Base-by-base conservation (phyloP, 2,329 filamentous ascomycete genomes). In the Chaetothyriales sp. region DNA sequence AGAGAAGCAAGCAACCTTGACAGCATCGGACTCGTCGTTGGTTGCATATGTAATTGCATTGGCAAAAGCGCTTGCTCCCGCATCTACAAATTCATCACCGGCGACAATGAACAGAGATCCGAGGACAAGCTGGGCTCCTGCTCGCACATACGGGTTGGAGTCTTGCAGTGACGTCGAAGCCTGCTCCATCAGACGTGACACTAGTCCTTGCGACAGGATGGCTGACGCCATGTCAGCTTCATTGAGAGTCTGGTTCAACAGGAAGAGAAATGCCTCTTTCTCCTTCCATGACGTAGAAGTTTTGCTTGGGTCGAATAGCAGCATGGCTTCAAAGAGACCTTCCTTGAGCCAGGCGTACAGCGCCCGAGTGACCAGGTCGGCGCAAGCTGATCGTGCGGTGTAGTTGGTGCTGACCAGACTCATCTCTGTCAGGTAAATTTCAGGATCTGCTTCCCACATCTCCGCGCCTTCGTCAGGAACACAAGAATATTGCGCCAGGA, bases 371-470 rank as follows among this genome's bases (percentile, higher is more conserved):
- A 95, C 77, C 47, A 98, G 73, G 65, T 97, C 92, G 47, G 89
- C 89, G 57, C 88, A 92, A 43, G 90, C 92, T 18, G 88, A 94
- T 59, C 92, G 82, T 13, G 92, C 86, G 0, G 92, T 95, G 70
- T 97, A 98, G 67, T 97, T 97, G 29, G 89, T 86, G 10, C 89
- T 95, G 18, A 95, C 85, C 1, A 89, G 90, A 1, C 88, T 90
- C 70, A 97, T 90, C 68, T 98, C 92, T 0, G 89, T 90, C 46
- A 98, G 76, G 68, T 94, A 98, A 1, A 98, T 78, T 53, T 94
- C 97, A 60, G 94, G 85, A 67, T 98, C 92, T 56, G 95, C 88
- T 61, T 95, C 88, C 92, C 92, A 98, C 8, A 98, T 71, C 6
- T 86, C 88, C 69, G 95, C 88, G 64, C 97, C 92, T 66, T 98